A percentile compares a stretch with the other conserved stretches of the same genome.
These are phyloP conservation scores for Bryoerythrophyllum caledonicum DNA, from an alignment of 225 moss, liverwort and hornwort genomes.

Conservation along the genomic window DNA sequence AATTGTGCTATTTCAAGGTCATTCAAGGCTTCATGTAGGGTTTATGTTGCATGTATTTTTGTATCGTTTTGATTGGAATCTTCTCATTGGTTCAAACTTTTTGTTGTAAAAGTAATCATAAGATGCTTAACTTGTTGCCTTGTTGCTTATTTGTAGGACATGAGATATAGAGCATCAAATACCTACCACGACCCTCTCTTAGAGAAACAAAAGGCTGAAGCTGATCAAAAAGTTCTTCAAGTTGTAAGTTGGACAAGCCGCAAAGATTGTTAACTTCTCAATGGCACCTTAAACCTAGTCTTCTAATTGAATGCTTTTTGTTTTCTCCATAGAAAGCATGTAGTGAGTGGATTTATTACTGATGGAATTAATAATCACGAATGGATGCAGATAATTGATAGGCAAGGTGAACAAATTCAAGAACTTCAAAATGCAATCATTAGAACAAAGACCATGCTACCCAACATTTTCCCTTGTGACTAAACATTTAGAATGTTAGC, in stretches of 20 bases:
- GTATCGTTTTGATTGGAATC: background rate
- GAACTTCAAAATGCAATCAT: constrained; percentile 43
- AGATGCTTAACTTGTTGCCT: background rate
- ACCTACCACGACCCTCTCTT: constrained; percentile 73
- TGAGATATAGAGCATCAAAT: constrained; percentile 71
- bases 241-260: constrained; percentile 28
- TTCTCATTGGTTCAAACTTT: background rate
- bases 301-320: background rate
- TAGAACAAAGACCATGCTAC: constrained; percentile 40
- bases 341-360: background rate
- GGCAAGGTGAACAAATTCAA: constrained; percentile 49
- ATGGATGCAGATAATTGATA: constrained; percentile 38
- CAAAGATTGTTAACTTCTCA: background rate
- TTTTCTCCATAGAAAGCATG: background rate
- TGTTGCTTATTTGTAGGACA: constrained; percentile 48
- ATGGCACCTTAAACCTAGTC: background rate
- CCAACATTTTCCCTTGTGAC: constrained; percentile 41
- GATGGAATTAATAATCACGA: background rate
- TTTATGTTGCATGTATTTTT: background rate
- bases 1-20: background rate
- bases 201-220: constrained; percentile 77
- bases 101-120: background rate
- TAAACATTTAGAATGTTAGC: constrained; percentile 1
- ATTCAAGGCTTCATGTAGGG: background rate
- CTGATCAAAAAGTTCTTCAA: constrained; percentile 47